Base-by-base conservation (phyloP, 2,329 filamentous ascomycete genomes). In the Aspergillus glaucus region DNA sequence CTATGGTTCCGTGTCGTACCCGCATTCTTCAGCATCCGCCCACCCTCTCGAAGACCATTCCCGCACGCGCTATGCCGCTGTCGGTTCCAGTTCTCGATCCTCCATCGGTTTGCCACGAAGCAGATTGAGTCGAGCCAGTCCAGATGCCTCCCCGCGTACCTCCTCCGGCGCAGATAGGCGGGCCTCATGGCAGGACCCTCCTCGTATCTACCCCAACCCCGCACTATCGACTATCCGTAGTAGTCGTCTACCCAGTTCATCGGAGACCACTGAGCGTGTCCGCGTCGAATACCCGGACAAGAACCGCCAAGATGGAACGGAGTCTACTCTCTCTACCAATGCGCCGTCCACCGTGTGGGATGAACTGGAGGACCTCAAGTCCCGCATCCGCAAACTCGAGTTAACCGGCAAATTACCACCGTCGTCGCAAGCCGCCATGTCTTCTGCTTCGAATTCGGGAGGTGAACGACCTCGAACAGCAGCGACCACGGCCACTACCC, bases 301-400 rank as follows among this genome's bases (percentile, higher is more conserved):
- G 45, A 45, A 68, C 26, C 62, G 65, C 46, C 59, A 63, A 17
- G 84, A 91, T 60, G 85, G 85, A 7, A 90, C 89, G 0, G 89
- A 93, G 60, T 97, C 93, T 0, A 92, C 87, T 0, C 79, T 87
- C 30, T 97, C 93, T 0, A 93, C 88, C 0, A 90, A 86, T 1
- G 89, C 88, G 1, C 88, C 91, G 10, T 94, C 90, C 2, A 96
- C 90, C 0, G 88, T 98, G 2, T 98, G 93, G 93, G 93, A 97
- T 64, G 93, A 98, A 68, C 73, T 98, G 24, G 93, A 97, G 59
- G 93, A 97, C 55, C 74, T 98, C 43, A 97, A 97, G 67, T 93
- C 88, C 37, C 83, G 93, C 26, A 95, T 98, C 59, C 85, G 88
- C 58, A 87, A 89, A 51, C 79, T 98, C 8, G 93, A 97, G 67